Evolutionary conservation across 2,329 filamentous ascomycete genomes (phyloP).

Genomic region (Piedraia hortae): DNA sequence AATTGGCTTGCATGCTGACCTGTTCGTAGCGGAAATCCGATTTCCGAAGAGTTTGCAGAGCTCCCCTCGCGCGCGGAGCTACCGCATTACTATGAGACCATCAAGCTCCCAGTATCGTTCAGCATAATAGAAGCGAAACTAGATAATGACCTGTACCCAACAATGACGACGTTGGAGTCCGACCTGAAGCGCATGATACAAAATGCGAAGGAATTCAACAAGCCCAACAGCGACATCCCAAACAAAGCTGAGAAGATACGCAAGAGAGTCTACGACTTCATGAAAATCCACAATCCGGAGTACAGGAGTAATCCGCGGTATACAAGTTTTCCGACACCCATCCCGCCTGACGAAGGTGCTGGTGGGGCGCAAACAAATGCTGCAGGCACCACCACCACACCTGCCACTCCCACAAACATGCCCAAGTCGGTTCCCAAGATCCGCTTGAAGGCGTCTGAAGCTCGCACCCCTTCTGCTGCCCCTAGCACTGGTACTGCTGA

Average conservation of each 20-base stretch:
- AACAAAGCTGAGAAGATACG: conserved; percentile 68
- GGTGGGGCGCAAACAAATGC: conserved; percentile 4
- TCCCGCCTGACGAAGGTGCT: conserved; percentile 23
- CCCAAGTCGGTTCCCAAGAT: conserved; percentile 4
- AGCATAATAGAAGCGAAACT: conserved; percentile 51
- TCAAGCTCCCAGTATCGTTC: conserved; percentile 52
- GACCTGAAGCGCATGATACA: conserved; percentile 70
- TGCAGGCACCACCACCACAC: conserved; percentile 2
- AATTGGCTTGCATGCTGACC: conserved; percentile 2
- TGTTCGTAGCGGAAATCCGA: conserved; percentile 24
- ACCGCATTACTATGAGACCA: conserved; percentile 51
- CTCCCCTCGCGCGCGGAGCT: conserved; percentile 27
- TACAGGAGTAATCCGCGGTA: conserved; percentile 42
- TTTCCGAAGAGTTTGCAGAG: conserved; percentile 48
- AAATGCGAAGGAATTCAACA: conserved; percentile 67
- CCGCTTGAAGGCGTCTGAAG: conserved; percentile 6
- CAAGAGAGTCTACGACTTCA: conserved; percentile 65
- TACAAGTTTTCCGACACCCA: conserved; percentile 42
- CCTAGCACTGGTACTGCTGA: conserved; percentile 7
- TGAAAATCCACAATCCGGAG: conserved; percentile 65
- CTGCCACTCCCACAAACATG: conserved; percentile 1
- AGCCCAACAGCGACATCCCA: conserved; percentile 41
- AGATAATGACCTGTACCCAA: conserved; percentile 37
- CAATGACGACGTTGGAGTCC: conserved; percentile 47
- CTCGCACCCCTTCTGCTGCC: conserved; percentile 9